Conservation (phyloP, 2,329 filamentous ascomycete species). For the Uncinocarpus reesii region DNA sequence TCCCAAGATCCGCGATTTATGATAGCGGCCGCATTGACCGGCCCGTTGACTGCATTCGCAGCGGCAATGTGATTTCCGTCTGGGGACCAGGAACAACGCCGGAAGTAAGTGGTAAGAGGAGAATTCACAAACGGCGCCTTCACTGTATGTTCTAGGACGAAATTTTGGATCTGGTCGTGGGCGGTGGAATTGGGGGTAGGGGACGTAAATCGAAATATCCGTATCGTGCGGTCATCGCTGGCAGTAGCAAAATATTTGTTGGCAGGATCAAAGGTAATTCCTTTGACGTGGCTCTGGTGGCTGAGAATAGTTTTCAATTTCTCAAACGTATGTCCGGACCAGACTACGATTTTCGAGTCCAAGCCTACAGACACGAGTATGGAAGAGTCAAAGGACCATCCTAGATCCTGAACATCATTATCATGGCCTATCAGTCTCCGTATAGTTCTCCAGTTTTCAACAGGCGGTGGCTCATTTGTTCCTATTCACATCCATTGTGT, state of each 20-base stretch:
- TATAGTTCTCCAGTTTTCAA: constrained; percentile 97
- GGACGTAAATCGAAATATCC: constrained; percentile 89
- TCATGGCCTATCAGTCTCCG: constrained; percentile 91
- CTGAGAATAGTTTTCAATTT: constrained; percentile 88
- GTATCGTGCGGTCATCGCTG: constrained; percentile 92
- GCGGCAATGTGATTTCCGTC: constrained; percentile 96
- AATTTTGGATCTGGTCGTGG: constrained; percentile 95
- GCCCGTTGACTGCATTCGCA: constrained; percentile 92
- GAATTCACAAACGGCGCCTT: constrained; percentile 78
- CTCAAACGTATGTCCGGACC: constrained; percentile 96
- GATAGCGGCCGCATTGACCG: constrained; percentile 92
- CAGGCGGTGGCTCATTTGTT: constrained; percentile 77
- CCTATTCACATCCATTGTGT: constrained; percentile 37
- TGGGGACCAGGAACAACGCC: constrained; percentile 92
- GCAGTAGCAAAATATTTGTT: constrained; percentile 99
- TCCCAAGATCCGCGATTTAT: constrained; percentile 89
- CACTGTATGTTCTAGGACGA: constrained; percentile 87
- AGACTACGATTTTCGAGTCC: constrained; percentile 96
- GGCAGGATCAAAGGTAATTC: constrained; percentile 94
- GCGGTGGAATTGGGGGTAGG: constrained; percentile 83
- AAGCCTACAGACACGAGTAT: constrained; percentile 91
- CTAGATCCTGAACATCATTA: constrained; percentile 95
- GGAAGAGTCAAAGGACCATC: constrained; percentile 93
- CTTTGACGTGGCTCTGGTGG: constrained; percentile 96
- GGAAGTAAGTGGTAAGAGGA: constrained; percentile 91